Conservation (phyloP, 176 grass and related monocot genomes). For the Eleusine coracana region DNA sequence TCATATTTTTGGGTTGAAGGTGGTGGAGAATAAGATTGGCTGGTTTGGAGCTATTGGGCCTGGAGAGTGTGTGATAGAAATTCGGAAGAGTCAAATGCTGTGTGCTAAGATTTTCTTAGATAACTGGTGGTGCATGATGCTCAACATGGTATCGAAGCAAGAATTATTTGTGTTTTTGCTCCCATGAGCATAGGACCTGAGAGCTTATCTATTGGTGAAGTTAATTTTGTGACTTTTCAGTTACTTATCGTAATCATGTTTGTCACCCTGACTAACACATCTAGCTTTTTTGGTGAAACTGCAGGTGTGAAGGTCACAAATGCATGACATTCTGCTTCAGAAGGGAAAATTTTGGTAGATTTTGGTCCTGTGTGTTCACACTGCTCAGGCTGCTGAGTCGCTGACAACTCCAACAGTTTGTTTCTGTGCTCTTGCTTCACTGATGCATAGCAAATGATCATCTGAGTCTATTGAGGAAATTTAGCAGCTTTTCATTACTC, state of each 20-base stretch:
- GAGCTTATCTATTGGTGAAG: background rate
- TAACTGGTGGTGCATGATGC: slow-evolving; percentile 22
- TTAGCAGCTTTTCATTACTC: slow-evolving; percentile 2
- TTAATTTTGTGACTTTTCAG: no score
- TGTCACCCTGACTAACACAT: background rate
- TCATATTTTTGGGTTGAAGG: slow-evolving; percentile 5
- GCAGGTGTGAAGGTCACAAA: background rate
- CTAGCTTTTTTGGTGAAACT: slow-evolving; percentile 3
- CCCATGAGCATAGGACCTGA: background rate
- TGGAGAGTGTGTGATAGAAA: slow-evolving; percentile 18
- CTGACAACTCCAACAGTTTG: slow-evolving; percentile 10
- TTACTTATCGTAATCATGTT: background rate
- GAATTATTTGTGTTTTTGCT: background rate
- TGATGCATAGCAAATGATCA: background rate
- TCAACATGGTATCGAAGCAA: background rate
- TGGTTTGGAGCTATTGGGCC: slow-evolving; percentile 19
- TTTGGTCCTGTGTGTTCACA: slow-evolving; percentile 3
- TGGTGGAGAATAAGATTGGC: slow-evolving; percentile 44
- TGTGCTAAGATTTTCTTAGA: slow-evolving; percentile 2
- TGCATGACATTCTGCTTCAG: background rate
- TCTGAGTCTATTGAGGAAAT: slow-evolving; percentile 19
- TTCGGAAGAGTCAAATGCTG: background rate
- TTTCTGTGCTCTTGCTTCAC: slow-evolving; percentile 12
- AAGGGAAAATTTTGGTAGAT: background rate
- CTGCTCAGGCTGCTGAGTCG: background rate